Base-by-base conservation (phyloP, 2,329 filamentous ascomycete genomes). In the Dothideomycetidae sp. region DNA sequence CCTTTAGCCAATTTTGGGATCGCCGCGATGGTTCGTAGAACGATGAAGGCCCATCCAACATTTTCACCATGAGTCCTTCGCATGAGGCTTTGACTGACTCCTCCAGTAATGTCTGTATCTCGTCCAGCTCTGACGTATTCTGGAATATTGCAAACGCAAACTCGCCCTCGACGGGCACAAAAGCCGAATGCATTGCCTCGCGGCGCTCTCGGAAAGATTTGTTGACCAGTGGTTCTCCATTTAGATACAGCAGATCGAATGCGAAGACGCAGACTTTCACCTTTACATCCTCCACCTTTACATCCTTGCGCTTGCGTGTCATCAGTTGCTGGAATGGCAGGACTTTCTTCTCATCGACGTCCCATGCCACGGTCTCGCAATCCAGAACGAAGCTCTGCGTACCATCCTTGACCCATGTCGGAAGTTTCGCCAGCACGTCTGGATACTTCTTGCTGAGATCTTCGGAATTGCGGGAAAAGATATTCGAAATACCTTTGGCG, bases 31-130 rank as follows among this genome's bases (percentile, higher is more conserved):
- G 90, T 60, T 96, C 88, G 55, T 98, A 98, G 50, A 82, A 83
- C 48, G 83, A 93, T 59, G 94, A 88, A 5, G 73, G 66, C 1
- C 88, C 90, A 55, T 96, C 88, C 42, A 98, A 63, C 90, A 98
- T 98, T 66, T 98, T 98, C 10, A 98, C 90, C 90, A 98, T 98
- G 37, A 98, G 67, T 9, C 90, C 90, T 64, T 98, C 90, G 53
- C 90, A 98, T 0, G 84, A 92, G 2, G 86, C 83, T 58, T 93
- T 93, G 46, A 98, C 81, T 50, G 82, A 90, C 42, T 96, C 88
- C 52, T 98, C 90, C 2, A 98, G 69, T 50, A 98, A 81, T 1
- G 68, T 70, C 53, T 96, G 88, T 38, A 98, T 98, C 52, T 93
- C 83, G 37, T 96, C 88, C 3, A 98, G 68, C 48, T 94, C 83